A percentile compares a stretch with the other conserved stretches of the same genome.
These are phyloP conservation scores for Coriolopsis trogii DNA, from an alignment of 1,284 basidiomycete species.

Conservation along the genomic window DNA sequence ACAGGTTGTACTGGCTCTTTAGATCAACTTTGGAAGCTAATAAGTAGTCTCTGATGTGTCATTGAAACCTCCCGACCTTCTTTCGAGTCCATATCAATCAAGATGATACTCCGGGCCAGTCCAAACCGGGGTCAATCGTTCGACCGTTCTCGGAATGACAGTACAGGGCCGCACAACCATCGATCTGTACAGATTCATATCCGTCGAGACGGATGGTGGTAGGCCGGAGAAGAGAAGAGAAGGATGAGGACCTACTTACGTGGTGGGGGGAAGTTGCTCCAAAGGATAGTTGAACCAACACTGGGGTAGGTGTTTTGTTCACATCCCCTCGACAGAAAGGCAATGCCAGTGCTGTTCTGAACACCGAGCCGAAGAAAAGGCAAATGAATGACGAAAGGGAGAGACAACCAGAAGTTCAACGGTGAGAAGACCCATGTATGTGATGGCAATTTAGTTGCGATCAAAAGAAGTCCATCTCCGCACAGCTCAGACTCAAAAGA, in stretches of 20 bases:
- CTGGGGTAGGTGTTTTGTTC: too few relatives aligned
- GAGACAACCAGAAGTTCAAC: too few relatives aligned
- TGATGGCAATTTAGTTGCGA: too few relatives aligned
- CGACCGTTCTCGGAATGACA: constrained; percentile 5
- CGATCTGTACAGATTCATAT: constrained; percentile 23
- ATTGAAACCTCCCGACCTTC: constrained; percentile 4
- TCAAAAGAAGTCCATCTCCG: too few relatives aligned
- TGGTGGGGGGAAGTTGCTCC: too few relatives aligned
- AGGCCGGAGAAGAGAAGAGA: constrained; percentile 16
- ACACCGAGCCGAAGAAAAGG: too few relatives aligned
- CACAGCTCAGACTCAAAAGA: too few relatives aligned
- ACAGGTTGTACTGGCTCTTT: background rate
- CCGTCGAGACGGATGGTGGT: constrained; percentile 19
- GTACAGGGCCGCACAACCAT: constrained; percentile 21
- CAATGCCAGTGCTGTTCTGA: too few relatives aligned
- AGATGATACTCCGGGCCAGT: constrained; percentile 1
- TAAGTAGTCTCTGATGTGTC: constrained; percentile 2
- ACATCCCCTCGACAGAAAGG: too few relatives aligned
- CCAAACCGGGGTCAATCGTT: constrained; percentile 21
- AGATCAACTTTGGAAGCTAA: background rate
- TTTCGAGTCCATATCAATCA: constrained; percentile 13
- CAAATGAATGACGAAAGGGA: too few relatives aligned
- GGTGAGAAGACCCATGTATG: too few relatives aligned
- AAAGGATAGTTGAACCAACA: too few relatives aligned
- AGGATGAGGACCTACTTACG: background rate